Base-by-base conservation (phyloP, 228 moss, liverwort and hornwort species). In the Sphagnum magellanicum region DNA sequence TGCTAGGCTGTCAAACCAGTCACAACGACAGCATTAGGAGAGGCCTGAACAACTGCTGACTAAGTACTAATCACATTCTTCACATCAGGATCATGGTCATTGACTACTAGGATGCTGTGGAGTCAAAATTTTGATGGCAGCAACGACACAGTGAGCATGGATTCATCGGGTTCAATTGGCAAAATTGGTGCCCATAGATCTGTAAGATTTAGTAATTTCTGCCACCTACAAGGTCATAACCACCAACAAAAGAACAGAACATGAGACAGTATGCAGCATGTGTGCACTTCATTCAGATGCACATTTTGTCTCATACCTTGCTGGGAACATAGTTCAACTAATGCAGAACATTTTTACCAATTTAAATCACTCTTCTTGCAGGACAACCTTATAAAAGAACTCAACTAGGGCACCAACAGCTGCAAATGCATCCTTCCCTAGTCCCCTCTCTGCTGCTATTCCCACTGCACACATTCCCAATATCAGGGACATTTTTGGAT, bases 1-100 rank as follows among this genome's bases (percentile, higher is more conserved):
- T 55, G 91, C 91, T 16, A 96, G 50, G 50, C 77, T 82, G 60
- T 96, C 91, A 48, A 92, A 96, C 92, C 96, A 96, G 59, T 92
- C 92, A 51, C 86, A 87, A 49, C 96, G 92, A 49, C 80, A 77
- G 71, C 96, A 96, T 15, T 89, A 73, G 16, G 78, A 55, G 49
- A 85, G 85, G 91, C 83, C 16, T 81, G 78, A 32, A 91, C 79
- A 51, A 96, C 77, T 17, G 91, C 89, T 10, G 92, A 86, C 71
- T 92, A 91, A 5, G 91, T 32, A 32, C 32, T 92, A 58, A 96
- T 86, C 62, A 95, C 81, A 61, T 95, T 92, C 77, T 88, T 85
- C 64, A 95, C 83, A 6, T n/a, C 16, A 53, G 95, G 85, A 64
- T 89, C 89, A 32, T 85, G 71, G 5, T 84, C 80, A 65, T 89